Evolutionary conservation across 371 early-diverging fungal genomes (phyloP).

Genomic region (Mucor piriformis): DNA sequence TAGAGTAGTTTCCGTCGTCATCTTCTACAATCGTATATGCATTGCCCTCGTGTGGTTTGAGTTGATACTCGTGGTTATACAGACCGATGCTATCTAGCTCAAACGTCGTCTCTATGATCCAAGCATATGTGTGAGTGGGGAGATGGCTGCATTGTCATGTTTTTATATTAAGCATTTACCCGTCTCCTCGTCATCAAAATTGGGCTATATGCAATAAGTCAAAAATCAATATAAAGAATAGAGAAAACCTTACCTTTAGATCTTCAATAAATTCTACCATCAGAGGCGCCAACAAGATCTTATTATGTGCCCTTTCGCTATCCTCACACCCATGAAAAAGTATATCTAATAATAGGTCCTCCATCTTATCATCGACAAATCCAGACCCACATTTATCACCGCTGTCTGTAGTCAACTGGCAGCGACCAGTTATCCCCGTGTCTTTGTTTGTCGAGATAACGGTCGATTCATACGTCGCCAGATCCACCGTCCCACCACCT

Average conservation of each 20-base stretch:
- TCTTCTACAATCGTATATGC: neutral
- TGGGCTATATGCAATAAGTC: too few relatives aligned
- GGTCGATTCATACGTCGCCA: constrained; percentile 27
- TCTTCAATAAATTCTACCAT: constrained; percentile 48
- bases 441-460: constrained; percentile 23
- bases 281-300: constrained; percentile 32
- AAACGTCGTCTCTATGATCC: too few relatives aligned
- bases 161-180: too few relatives aligned
- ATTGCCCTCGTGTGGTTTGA: constrained; percentile 39
- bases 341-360: constrained; percentile 18
- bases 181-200: constrained; percentile 40
- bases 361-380: constrained; percentile 22
- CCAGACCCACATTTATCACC: constrained; percentile 22
- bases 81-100: too few relatives aligned
- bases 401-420: constrained; percentile 15
- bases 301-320: constrained; percentile 36
- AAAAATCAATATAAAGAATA: too few relatives aligned
- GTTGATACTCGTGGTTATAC: constrained; percentile 38
- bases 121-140: too few relatives aligned
- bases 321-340: constrained; percentile 43
- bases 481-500: constrained; percentile 47
- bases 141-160: too few relatives aligned
- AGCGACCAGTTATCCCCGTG: constrained; percentile 6
- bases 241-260: constrained; percentile 39
- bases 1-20: neutral